These are phyloP conservation scores for Coemansia sp. DNA, from an alignment of 192 early-diverging fungal genomes.

Conservation along the genomic window DNA sequence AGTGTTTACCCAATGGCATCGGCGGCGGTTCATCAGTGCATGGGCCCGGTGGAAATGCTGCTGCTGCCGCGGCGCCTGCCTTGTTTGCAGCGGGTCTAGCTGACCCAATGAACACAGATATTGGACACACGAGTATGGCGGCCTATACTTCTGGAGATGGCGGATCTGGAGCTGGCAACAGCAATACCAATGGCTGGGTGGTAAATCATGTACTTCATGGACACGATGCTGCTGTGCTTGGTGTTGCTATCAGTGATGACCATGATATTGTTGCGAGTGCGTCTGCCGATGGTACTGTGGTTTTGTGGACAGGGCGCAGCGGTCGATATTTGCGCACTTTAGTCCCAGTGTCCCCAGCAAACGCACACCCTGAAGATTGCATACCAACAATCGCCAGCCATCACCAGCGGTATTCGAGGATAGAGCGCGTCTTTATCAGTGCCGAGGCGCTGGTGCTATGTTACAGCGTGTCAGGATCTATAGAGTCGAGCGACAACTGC, in stretches of 20 bases:
- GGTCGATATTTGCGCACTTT: slow-evolving; percentile 44
- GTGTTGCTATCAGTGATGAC: slow-evolving; percentile 33
- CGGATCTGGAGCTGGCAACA: neutral
- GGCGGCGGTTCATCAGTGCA: slow-evolving; percentile 10
- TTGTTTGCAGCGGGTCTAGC: slow-evolving; percentile 44
- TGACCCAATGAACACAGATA: slow-evolving; percentile 39
- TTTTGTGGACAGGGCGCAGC: slow-evolving; percentile 30
- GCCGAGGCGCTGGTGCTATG: slow-evolving; percentile 37
- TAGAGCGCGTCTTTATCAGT: slow-evolving; percentile 44
- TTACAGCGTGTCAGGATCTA: slow-evolving; percentile 45
- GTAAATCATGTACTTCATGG: slow-evolving; percentile 35
- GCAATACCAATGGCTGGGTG: slow-evolving; percentile 16
- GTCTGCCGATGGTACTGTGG: slow-evolving; percentile 43
- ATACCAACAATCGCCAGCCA: slow-evolving; percentile 17
- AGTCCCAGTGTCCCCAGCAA: slow-evolving; percentile 11
- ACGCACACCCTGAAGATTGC: slow-evolving; percentile 10
- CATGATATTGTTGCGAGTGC: slow-evolving; percentile 45
- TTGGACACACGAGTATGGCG: slow-evolving; percentile 41
- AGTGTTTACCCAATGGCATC: neutral
- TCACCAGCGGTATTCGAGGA: slow-evolving; percentile 22
- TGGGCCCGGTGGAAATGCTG: neutral
- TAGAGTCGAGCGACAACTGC: slow-evolving; percentile 9
- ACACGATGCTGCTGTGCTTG: slow-evolving; percentile 45
- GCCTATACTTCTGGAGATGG: slow-evolving; percentile 15
- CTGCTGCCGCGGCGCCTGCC: slow-evolving; percentile 18